These are phyloP conservation scores for Pleurotus cornucopiae DNA, from an alignment of 768 basidiomycete genomes.

Conservation along the genomic window DNA sequence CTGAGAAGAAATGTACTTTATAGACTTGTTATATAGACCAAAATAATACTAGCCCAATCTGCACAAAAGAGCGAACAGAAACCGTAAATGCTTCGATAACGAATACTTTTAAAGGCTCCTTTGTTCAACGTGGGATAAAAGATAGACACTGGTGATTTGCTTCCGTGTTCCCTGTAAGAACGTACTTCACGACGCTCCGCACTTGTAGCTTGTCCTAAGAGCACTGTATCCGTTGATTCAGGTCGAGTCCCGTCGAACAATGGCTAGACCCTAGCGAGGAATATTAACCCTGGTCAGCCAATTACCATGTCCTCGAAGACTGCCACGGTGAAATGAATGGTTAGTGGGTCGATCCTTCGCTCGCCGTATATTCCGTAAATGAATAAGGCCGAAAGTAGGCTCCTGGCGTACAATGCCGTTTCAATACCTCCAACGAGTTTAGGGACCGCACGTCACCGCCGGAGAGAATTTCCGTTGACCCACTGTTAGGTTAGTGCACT, in stretches of 20 bases:
- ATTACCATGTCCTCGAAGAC: too few relatives aligned
- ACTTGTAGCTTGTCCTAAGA: too few relatives aligned
- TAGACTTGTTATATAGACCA: neutral
- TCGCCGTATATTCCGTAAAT: neutral
- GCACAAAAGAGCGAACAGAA: neutral
- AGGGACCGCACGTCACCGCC: neutral
- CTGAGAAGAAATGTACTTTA: conserved; percentile 3
- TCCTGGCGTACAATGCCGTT: too few relatives aligned
- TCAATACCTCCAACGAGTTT: neutral
- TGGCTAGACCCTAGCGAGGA: too few relatives aligned
- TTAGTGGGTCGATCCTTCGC: too few relatives aligned
- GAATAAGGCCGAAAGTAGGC: neutral
- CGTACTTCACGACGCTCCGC: too few relatives aligned
- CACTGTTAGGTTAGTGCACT: neutral
- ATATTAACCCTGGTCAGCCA: too few relatives aligned
- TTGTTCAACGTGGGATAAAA: conserved; percentile 32
- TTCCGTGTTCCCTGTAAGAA: too few relatives aligned
- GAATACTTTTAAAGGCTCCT: conserved; percentile 11
- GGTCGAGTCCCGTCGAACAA: too few relatives aligned
- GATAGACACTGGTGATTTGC: conserved; percentile 8
- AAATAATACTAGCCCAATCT: neutral
- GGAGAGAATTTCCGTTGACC: neutral
- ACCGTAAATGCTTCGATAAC: neutral
- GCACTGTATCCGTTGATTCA: too few relatives aligned
- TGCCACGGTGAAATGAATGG: too few relatives aligned